Evolutionary conservation across 768 basidiomycete genomes (phyloP).

Genomic region (Chalciporus pseudorubinellus): DNA sequence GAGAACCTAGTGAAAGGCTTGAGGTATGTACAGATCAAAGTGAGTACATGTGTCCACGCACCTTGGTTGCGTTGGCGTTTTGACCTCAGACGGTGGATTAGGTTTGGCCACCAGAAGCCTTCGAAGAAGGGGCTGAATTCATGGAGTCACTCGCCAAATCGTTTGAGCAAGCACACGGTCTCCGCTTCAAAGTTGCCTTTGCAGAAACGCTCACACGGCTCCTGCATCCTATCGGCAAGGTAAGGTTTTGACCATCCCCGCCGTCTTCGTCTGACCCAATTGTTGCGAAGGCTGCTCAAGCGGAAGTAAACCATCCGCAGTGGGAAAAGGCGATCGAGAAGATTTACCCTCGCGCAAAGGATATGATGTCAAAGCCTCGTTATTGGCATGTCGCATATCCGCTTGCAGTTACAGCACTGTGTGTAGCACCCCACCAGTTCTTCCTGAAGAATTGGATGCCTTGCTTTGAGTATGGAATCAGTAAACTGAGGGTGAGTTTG

Average conservation of each 20-base stretch:
- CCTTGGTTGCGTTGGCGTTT: background rate
- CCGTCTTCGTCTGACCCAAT: background rate
- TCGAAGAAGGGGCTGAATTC: slow-evolving; percentile 92
- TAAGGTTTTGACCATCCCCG: slow-evolving; percentile 20
- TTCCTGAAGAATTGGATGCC: slow-evolving; percentile 80
- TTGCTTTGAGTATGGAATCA: slow-evolving; percentile 68
- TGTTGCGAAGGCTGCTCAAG: slow-evolving; percentile 74
- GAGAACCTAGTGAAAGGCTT: slow-evolving; percentile 84
- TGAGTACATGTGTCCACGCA: slow-evolving; percentile 23
- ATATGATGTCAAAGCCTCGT: slow-evolving; percentile 83
- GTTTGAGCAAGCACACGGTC: slow-evolving; percentile 81
- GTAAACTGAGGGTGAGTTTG: slow-evolving; percentile 74
- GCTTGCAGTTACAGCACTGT: slow-evolving; percentile 76
- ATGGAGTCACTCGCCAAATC: slow-evolving; percentile 79
- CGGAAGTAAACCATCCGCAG: slow-evolving; percentile 91
- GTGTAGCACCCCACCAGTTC: slow-evolving; percentile 82
- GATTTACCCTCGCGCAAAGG: slow-evolving; percentile 77
- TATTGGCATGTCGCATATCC: slow-evolving; percentile 91
- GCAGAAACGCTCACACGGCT: slow-evolving; percentile 76
- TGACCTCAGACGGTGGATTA: slow-evolving; percentile 27
- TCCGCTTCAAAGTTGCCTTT: slow-evolving; percentile 78
- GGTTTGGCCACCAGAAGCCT: slow-evolving; percentile 93
- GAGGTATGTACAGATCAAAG: slow-evolving; percentile 80
- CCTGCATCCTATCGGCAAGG: slow-evolving; percentile 88
- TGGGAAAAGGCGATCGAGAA: slow-evolving; percentile 91